Evolutionary conservation across 2,329 filamentous ascomycete genomes (phyloP), one percentile per base, ranked within the genome.

Genomic region (Trichoderma sp.): DNA sequence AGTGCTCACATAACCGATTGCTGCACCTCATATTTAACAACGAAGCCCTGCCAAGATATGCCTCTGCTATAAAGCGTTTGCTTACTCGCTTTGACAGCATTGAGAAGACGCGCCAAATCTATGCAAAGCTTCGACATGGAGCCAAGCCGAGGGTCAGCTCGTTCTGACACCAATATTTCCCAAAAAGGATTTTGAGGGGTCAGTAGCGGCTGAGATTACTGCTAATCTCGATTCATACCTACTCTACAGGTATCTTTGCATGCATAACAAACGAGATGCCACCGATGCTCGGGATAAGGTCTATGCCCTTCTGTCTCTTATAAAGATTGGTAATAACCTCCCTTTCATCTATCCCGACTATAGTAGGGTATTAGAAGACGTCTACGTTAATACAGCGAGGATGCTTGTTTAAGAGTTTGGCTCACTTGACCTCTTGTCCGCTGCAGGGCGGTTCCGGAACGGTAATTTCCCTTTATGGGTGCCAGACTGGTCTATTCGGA

Each of bases 261-360:
- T 59, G 56, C 35, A 59, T 32, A 29, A 59, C 29, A 59, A 7
- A 9, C 56, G 56, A 45, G 42, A 63, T 6, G 59, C 59, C 32
- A 63, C 37, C 29, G 59, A 63, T 32, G 15, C 42, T 13, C 39
- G 59, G 25, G 59, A 63, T n/a, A 63, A 63, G 13, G 27, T 63
- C 9, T 63, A 52, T 32, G 59, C 59, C 22, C 56, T 59, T 45
- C 17, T 59, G 27, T 45, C 56, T 19, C 56, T 59, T 13, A 59
- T 37, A 29, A 59, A 59, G 6, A 22, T 45, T 13, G 22, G 25
- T 2, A 32, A 42, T 3, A 59, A 1, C 2, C 56, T 2, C 13
- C 45, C 35, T 15, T 59, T 42, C 22, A 59, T 59, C 15, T 59
- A 59, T 59, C 56, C 56, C 17, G 56, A 59, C 3, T 59, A 59